These are phyloP conservation scores for Rhizodiscina lignyota DNA, from an alignment of 495 filamentous ascomycete species.

Conservation along the genomic window DNA sequence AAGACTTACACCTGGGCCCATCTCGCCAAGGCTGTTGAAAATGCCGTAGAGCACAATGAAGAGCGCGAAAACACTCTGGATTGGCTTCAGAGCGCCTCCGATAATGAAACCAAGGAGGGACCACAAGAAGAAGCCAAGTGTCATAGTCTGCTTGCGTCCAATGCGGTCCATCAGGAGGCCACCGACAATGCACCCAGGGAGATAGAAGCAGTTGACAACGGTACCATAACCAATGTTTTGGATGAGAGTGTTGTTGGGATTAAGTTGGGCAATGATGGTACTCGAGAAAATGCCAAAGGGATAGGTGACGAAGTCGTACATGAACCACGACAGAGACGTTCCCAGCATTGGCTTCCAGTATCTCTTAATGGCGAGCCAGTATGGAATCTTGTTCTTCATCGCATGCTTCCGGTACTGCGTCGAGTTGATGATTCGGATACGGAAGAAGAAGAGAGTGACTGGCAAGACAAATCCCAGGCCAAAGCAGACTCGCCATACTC, in stretches of 20 bases:
- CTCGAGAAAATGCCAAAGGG: constrained; percentile 25
- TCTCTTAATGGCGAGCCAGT: constrained; percentile 18
- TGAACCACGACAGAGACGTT: constrained; percentile 23
- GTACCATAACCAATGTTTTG: constrained; percentile 30
- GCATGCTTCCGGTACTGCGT: constrained; percentile 7
- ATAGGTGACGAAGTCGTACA: constrained; percentile 27
- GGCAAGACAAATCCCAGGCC: constrained; percentile 18
- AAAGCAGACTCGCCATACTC: constrained; percentile 22
- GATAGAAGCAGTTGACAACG: constrained; percentile 32
- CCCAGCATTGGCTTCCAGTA: constrained; percentile 25
- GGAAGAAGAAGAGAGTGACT: constrained; percentile 25
- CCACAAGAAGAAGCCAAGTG: constrained; percentile 26
- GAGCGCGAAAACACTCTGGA: constrained; percentile 28
- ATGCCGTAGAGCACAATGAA: constrained; percentile 37
- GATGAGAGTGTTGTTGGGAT: constrained; percentile 23
- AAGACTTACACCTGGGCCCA: constrained; percentile 33
- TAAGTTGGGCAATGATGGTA: constrained; percentile 20
- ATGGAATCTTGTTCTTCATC: constrained; percentile 13
- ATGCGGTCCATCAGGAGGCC: constrained; percentile 31
- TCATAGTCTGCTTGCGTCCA: constrained; percentile 30
- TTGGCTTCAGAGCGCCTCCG: constrained; percentile 25
- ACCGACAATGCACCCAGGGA: constrained; percentile 31
- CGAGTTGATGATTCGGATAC: constrained; percentile 19
- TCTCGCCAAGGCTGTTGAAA: constrained; percentile 29
- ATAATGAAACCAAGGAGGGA: constrained; percentile 30